A percentile compares a stretch with the other conserved stretches of the same genome.
Evolutionary conservation across 1,139 yeast species (phyloP).

Genomic region (Yamadazyma jaroonii): DNA sequence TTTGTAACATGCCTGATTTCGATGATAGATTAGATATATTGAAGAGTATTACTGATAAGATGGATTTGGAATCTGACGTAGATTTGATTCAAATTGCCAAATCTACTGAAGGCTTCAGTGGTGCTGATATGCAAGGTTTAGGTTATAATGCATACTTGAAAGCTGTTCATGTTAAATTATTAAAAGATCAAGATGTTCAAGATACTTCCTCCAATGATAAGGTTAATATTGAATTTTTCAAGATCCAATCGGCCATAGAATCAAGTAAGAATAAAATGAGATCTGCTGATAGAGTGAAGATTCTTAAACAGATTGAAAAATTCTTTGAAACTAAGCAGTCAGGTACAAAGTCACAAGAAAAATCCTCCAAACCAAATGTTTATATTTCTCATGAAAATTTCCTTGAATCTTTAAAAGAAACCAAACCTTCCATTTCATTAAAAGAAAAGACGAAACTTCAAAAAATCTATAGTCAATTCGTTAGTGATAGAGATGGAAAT

Average conservation of each 20-base stretch:
- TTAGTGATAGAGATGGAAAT: slow-evolving; percentile 78
- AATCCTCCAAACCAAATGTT: slow-evolving; percentile 2
- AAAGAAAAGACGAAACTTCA: slow-evolving; percentile 65
- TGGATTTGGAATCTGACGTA: slow-evolving; percentile 51
- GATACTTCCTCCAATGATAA: slow-evolving; percentile 14
- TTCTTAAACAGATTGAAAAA: slow-evolving; percentile 48
- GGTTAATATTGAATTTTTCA: slow-evolving; percentile 31
- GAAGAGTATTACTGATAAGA: slow-evolving; percentile 55
- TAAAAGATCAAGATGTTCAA: slow-evolving; percentile 30
- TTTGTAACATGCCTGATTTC: slow-evolving; percentile 80
- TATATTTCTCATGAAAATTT: slow-evolving; percentile 55
- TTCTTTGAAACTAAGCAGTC: slow-evolving; percentile 17
- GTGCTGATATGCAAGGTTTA: slow-evolving; percentile 93
- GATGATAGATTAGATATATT: slow-evolving; percentile 77
- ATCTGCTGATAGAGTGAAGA: slow-evolving; percentile 43
- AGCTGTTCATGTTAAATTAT: slow-evolving; percentile 80
- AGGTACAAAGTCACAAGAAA: background rate
- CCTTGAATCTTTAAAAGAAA: slow-evolving; percentile 62
- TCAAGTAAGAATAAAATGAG: slow-evolving; percentile 30
- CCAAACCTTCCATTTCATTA: slow-evolving; percentile 82
- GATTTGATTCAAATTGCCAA: slow-evolving; percentile 55
- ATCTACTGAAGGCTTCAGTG: slow-evolving; percentile 75
- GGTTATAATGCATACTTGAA: slow-evolving; percentile 89
- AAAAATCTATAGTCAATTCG: slow-evolving; percentile 68
- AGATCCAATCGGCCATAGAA: slow-evolving; percentile 29